Conservation (phyloP, 345 rosid species). For the Triadica sebifera region DNA sequence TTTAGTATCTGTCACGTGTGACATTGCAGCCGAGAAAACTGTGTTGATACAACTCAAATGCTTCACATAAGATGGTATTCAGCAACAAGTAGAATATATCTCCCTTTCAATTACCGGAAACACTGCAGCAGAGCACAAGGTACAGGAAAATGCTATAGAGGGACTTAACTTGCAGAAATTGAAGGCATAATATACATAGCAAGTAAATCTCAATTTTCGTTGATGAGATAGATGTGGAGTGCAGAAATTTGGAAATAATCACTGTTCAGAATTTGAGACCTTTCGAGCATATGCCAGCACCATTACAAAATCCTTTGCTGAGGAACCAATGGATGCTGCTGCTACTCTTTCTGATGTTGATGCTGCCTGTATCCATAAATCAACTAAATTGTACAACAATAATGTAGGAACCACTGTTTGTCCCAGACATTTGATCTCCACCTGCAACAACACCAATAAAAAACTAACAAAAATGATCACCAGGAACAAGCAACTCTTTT, state of each 20-base stretch:
- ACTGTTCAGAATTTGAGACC: slow-evolving; percentile 20
- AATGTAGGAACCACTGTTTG: slow-evolving; percentile 24
- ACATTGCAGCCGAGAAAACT: background rate
- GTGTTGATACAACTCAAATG: background rate
- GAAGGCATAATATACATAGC: slow-evolving; percentile 15
- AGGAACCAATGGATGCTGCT: slow-evolving; percentile 26
- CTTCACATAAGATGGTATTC: background rate
- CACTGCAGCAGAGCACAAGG: background rate
- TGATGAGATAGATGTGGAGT: background rate
- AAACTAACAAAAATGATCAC: background rate
- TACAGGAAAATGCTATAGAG: background rate
- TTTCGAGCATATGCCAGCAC: slow-evolving; percentile 30
- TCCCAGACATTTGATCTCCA: slow-evolving; percentile 36
- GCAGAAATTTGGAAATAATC: slow-evolving; percentile 2
- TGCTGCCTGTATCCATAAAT: slow-evolving; percentile 23
- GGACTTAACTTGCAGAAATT: background rate
- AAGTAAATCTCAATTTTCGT: background rate
- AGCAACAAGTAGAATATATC: background rate
- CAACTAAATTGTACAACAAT: slow-evolving; percentile 25
- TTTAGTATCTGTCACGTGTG: background rate
- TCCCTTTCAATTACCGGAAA: background rate
- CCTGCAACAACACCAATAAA: slow-evolving; percentile 13
- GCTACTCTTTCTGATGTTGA: slow-evolving; percentile 17
- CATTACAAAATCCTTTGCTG: slow-evolving; percentile 35
- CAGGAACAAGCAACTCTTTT: background rate